These are phyloP conservation scores for Curvularia sp. DNA, from an alignment of 2,329 filamentous ascomycete genomes.

Conservation along the genomic window DNA sequence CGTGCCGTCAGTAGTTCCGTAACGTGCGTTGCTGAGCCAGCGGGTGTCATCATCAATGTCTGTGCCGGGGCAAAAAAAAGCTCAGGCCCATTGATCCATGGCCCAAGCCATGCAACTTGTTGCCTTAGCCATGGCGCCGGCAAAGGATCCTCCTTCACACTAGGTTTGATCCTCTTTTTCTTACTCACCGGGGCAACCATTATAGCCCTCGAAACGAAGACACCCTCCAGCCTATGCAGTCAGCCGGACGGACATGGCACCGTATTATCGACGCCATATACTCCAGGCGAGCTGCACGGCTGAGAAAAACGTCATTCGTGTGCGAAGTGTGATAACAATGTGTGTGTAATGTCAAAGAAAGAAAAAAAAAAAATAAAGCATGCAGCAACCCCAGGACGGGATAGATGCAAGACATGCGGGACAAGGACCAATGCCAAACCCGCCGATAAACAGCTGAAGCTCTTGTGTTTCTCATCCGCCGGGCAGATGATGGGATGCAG, in stretches of 20 bases:
- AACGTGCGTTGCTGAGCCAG: slow-evolving; percentile 29
- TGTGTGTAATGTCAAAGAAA: too few relatives aligned
- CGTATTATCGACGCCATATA: background rate
- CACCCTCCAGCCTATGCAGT: background rate
- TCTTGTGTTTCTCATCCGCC: slow-evolving; percentile 1
- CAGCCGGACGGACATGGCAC: background rate
- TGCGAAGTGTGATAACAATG: too few relatives aligned
- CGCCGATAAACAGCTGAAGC: slow-evolving; percentile 25
- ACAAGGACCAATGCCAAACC: background rate
- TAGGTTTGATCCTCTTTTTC: background rate
- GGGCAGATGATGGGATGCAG: slow-evolving; percentile 1
- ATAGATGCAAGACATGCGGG: slow-evolving; percentile 8
- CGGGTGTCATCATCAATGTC: slow-evolving; percentile 32
- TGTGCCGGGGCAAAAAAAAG: slow-evolving; percentile 18
- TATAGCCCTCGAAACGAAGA: background rate
- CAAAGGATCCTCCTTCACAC: background rate
- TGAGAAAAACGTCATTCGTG: background rate
- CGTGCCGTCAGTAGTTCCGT: slow-evolving; percentile 38
- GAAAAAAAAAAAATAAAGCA: background rate
- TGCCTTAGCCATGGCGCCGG: background rate
- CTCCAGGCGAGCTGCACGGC: background rate
- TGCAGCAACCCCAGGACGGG: slow-evolving; percentile 1
- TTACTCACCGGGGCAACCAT: background rate
- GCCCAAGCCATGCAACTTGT: slow-evolving; percentile 9
- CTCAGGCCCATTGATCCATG: slow-evolving; percentile 22